A percentile compares a stretch with the other conserved stretches of the same genome.
phyloP scores from a whole-genome alignment of 2,329 filamentous ascomycete species.

The Phoma sp. region DNA sequence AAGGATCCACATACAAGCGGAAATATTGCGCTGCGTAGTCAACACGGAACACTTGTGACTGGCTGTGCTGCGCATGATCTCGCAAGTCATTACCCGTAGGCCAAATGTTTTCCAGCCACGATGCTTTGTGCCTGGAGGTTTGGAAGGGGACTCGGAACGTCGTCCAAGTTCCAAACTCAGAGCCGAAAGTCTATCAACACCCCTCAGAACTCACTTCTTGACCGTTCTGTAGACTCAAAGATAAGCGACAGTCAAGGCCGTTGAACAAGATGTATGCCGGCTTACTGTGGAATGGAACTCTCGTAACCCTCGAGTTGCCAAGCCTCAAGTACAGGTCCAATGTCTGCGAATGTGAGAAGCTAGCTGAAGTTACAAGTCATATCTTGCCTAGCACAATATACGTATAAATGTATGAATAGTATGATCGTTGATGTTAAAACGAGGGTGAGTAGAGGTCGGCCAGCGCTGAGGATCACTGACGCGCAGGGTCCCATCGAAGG shows the following conservation, averaged over 20 bases:
- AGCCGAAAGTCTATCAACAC: too few species aligned
- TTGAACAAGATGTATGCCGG: neutral
- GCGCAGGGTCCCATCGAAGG: neutral
- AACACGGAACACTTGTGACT: neutral
- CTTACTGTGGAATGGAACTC: neutral
- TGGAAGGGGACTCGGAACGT: neutral
- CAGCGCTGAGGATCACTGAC: neutral
- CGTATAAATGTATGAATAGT: too few species aligned
- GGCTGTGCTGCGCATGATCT: neutral
- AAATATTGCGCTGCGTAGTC: slow-evolving; percentile 2
- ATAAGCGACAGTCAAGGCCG: neutral
- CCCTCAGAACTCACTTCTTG: neutral
- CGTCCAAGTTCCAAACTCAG: neutral
- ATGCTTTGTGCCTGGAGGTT: neutral
- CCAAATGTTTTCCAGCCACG: neutral
- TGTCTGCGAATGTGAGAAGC: neutral
- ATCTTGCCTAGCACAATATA: too few species aligned
- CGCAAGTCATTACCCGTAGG: neutral
- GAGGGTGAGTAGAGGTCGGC: neutral
- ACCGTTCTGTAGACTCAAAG: too few species aligned
- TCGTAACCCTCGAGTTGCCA: neutral
- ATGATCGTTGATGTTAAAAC: neutral
- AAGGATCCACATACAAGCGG: neutral
- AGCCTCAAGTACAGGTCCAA: neutral
- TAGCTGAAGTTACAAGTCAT: too few species aligned